Evolutionary conservation across 208 protist genomes (phyloP).

Genomic region (Leishmania guyanensis): DNA sequence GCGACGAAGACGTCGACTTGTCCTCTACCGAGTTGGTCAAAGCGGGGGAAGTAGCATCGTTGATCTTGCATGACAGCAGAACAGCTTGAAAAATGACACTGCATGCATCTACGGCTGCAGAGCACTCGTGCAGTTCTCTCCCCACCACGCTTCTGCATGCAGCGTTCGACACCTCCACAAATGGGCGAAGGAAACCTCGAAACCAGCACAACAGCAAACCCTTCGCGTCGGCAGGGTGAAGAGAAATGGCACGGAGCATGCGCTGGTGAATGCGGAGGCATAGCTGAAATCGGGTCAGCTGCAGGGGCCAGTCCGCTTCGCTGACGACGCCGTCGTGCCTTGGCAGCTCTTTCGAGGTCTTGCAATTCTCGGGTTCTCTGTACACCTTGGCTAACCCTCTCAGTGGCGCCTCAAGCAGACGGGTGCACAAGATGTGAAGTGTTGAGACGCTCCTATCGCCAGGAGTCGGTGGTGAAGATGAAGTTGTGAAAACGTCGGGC

Average conservation of each 20-base stretch:
- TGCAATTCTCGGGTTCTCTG: neutral
- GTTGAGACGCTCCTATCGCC: neutral
- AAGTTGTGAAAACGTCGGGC: neutral
- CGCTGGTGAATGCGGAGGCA: conserved; percentile 25
- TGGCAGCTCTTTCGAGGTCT: neutral
- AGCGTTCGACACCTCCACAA: conserved; percentile 69
- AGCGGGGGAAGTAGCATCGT: neutral
- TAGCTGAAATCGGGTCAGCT: conserved; percentile 35
- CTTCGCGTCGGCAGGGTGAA: neutral
- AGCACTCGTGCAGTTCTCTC: conserved; percentile 21
- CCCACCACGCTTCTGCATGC: conserved; percentile 25
- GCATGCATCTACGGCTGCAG: conserved; percentile 54
- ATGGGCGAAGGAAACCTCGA: conserved; percentile 31
- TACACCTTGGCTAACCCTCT: neutral
- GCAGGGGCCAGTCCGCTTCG: conserved; percentile 3
- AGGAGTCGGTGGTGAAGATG: neutral
- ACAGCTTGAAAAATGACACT: conserved; percentile 60
- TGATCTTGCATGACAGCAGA: conserved; percentile 34
- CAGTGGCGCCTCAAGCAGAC: conserved; percentile 1
- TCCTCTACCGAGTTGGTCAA: neutral
- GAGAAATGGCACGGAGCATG: conserved; percentile 20
- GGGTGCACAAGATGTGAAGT: neutral
- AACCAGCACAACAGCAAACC: conserved; percentile 42
- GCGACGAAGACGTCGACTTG: neutral
- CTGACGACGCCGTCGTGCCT: neutral